These are phyloP conservation scores for Plasmodium gallinaceum DNA, from an alignment of 169 alveolate genomes.

Conservation along the genomic window DNA sequence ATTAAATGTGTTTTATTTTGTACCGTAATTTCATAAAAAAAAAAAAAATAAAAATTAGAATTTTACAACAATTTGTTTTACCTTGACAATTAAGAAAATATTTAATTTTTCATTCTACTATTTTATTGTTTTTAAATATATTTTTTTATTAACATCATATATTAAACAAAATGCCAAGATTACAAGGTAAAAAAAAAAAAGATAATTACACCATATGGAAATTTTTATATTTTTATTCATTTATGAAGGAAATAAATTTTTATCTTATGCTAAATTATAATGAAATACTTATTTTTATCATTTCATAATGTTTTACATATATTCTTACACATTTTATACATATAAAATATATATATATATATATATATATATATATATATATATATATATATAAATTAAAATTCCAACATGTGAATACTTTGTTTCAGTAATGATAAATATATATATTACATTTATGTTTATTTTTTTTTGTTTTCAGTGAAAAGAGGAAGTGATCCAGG, in stretches of 20 bases:
- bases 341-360: background rate
- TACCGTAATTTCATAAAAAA: conserved; percentile 16
- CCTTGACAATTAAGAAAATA: conserved; percentile 8
- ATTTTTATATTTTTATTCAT: background rate
- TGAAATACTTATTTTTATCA: background rate
- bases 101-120: background rate
- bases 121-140: background rate
- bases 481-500: conserved; percentile 92
- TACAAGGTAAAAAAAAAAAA: conserved; percentile 48
- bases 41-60: conserved; percentile 8
- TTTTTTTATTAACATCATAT: conserved; percentile 21
- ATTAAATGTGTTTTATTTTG: conserved; percentile 21
- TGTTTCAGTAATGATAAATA: conserved; percentile 7
- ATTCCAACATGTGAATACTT: background rate
- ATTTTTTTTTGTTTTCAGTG: conserved; percentile 81
- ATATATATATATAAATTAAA: background rate
- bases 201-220: background rate
- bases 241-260: background rate
- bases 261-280: background rate
- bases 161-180: conserved; percentile 53
- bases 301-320: background rate
- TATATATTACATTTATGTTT: background rate
- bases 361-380: conserved; percentile 23
- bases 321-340: background rate
- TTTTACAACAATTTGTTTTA: background rate